Conservation (phyloP, 306 rosid genomes). For the Ormosia emarginata region DNA sequence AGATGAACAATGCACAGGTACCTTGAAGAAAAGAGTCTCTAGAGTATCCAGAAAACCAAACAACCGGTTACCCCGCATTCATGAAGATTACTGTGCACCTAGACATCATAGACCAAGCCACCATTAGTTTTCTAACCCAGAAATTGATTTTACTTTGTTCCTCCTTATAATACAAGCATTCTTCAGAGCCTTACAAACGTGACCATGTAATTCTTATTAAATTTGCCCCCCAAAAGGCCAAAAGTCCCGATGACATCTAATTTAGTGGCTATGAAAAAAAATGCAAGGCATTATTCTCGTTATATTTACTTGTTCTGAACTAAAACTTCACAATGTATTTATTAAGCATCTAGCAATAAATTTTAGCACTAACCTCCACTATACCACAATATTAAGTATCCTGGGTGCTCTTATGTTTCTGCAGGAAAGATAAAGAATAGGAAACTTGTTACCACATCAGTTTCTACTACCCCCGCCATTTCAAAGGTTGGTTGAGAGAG, state of each 20-base stretch:
- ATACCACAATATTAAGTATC: background rate
- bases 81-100: constrained; percentile 66
- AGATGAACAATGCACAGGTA: constrained; percentile 49
- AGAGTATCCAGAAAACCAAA: constrained; percentile 43
- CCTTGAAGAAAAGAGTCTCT: constrained; percentile 35
- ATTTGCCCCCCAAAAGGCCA: background rate
- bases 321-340: background rate
- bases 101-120: constrained; percentile 53
- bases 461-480: constrained; percentile 22
- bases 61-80: constrained; percentile 44
- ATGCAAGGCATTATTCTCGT: background rate
- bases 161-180: background rate
- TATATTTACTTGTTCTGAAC: background rate
- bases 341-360: background rate
- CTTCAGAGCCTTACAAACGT: background rate
- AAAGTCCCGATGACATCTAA: background rate
- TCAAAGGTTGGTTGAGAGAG: constrained; percentile 46
- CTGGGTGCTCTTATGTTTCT: constrained; percentile 24
- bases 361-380: background rate
- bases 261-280: background rate
- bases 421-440: constrained; percentile 61
- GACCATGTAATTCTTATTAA: background rate
- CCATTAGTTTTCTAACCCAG: constrained; percentile 24
- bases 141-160: background rate
- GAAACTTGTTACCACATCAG: constrained; percentile 38